phyloP scores from a whole-genome alignment of 129 eudicot genomes.

The Rutidosis leptorrhynchoides region DNA sequence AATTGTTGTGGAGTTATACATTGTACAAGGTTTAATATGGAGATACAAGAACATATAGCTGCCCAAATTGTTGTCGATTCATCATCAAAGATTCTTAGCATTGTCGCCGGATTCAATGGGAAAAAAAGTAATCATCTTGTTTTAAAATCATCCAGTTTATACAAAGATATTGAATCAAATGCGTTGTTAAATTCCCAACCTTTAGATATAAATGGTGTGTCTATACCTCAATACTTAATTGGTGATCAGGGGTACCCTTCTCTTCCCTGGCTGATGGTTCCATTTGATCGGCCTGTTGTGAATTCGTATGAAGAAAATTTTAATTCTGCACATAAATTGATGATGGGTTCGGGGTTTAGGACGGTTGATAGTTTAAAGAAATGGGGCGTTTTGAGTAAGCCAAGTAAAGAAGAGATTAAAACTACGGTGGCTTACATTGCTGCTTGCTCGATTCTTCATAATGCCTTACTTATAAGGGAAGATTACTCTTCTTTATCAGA shows the following conservation, averaged over 20 bases:
- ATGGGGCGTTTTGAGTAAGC: slow-evolving; percentile 76
- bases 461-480: slow-evolving; percentile 70
- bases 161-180: slow-evolving; percentile 51
- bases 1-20: slow-evolving; percentile 77
- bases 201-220: slow-evolving; percentile 42
- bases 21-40: slow-evolving; percentile 42
- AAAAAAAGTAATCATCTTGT: slow-evolving; percentile 42
- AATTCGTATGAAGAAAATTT: slow-evolving; percentile 52
- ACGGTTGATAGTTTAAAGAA: slow-evolving; percentile 69
- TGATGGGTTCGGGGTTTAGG: slow-evolving; percentile 39
- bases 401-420: slow-evolving; percentile 50
- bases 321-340: slow-evolving; percentile 33
- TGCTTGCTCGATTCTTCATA: slow-evolving; percentile 85
- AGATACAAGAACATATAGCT: slow-evolving; percentile 29
- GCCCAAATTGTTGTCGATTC: slow-evolving; percentile 76
- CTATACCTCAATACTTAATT: slow-evolving; percentile 64
- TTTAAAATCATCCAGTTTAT: slow-evolving; percentile 54
- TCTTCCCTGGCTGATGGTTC: slow-evolving; percentile 70
- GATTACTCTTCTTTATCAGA: slow-evolving; percentile 65
- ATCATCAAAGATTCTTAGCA: slow-evolving; percentile 61
- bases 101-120: slow-evolving; percentile 65
- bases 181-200: slow-evolving; percentile 36
- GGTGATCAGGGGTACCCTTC: slow-evolving; percentile 56
- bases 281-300: slow-evolving; percentile 45
- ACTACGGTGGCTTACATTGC: slow-evolving; percentile 71